A percentile compares a stretch with the other conserved stretches of the same genome.
Conservation (phyloP, 148 eudicot species). For the Vaccinium macrocarpon region DNA sequence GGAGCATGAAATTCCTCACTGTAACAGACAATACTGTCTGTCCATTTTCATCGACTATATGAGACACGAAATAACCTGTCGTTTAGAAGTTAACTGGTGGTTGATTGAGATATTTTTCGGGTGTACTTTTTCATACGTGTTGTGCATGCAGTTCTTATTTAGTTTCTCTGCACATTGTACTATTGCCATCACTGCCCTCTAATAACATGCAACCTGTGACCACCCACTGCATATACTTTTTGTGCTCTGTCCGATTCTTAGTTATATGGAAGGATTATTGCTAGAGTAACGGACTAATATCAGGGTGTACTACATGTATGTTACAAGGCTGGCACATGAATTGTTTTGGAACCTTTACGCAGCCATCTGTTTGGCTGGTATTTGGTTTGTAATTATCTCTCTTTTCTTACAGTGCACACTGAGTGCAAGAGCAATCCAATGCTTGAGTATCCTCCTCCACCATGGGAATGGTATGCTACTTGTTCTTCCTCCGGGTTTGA, state of each 20-base stretch:
- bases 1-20: slow-evolving; percentile 1
- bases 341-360: background rate
- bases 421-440: slow-evolving; percentile 31
- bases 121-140: background rate
- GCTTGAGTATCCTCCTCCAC: slow-evolving; percentile 59
- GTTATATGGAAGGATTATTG: background rate
- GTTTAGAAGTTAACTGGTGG: background rate
- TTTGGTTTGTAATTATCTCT: background rate
- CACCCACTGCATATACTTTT: background rate
- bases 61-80: background rate
- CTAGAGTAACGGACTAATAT: background rate
- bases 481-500: background rate
- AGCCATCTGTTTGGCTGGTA: background rate
- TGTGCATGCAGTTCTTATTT: background rate
- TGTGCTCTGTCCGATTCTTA: background rate
- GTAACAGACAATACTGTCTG: background rate
- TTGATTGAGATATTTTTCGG: background rate
- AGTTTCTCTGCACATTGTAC: background rate
- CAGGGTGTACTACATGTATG: background rate
- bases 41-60: background rate
- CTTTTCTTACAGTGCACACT: slow-evolving; percentile 23
- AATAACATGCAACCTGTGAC: background rate
- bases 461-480: slow-evolving; percentile 78
- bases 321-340: background rate
- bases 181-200: slow-evolving; percentile 11